These are phyloP conservation scores for Ustilago vetiveriae DNA, from an alignment of 1,284 basidiomycete genomes.

Conservation along the genomic window DNA sequence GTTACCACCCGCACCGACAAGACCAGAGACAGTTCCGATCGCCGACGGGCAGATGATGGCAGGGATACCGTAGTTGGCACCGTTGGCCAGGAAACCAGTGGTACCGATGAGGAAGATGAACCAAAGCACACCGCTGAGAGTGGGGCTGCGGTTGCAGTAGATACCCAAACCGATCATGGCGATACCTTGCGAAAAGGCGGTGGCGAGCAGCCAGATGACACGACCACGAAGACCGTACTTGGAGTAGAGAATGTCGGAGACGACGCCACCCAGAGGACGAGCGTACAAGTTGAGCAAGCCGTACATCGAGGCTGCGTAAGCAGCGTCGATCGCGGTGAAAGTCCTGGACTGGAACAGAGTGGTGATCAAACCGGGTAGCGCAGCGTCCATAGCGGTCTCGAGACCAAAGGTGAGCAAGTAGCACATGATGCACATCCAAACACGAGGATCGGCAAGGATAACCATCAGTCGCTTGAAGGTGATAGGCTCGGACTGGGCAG, in stretches of 20 bases:
- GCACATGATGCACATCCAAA: constrained; percentile 73
- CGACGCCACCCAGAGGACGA: constrained; percentile 72
- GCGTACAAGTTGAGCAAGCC: constrained; percentile 73
- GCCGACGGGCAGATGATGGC: constrained; percentile 53
- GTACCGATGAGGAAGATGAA: constrained; percentile 59
- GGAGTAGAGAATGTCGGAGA: constrained; percentile 72
- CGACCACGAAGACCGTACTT: constrained; percentile 71
- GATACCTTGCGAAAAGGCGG: constrained; percentile 71
- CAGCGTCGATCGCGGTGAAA: constrained; percentile 72
- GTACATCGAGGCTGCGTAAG: constrained; percentile 69
- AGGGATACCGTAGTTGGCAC: constrained; percentile 56
- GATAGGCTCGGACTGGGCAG: constrained; percentile 72
- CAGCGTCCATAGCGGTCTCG: constrained; percentile 74
- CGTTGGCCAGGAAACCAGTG: constrained; percentile 60
- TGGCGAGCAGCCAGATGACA: constrained; percentile 71
- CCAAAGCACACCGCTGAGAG: constrained; percentile 50
- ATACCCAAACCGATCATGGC: constrained; percentile 70
- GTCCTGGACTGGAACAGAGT: constrained; percentile 66
- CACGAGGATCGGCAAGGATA: constrained; percentile 71
- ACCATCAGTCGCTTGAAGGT: constrained; percentile 68
- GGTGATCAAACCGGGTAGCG: constrained; percentile 72
- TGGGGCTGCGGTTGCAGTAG: constrained; percentile 69
- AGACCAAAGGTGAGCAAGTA: constrained; percentile 72
- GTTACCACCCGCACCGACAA: constrained; percentile 57
- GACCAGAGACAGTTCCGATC: constrained; percentile 56